Percentiles rank a stretch among this genome's conserved stretches.
phyloP scores from a whole-genome alignment of 2,329 filamentous ascomycete species.

The Colletotrichum lupini region DNA sequence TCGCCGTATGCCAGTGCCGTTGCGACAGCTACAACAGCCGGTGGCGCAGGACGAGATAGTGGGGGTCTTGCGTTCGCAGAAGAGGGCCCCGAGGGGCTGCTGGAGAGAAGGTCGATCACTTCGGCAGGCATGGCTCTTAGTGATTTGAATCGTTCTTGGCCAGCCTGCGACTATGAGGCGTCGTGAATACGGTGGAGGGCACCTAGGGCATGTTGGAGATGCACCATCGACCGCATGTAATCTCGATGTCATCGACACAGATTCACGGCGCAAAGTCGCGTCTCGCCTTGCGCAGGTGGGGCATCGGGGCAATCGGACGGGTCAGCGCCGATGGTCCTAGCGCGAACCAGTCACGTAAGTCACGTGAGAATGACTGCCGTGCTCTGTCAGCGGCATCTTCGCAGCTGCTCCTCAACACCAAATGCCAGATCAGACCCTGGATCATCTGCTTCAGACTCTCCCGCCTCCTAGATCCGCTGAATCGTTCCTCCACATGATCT shows the following conservation, averaged over 20 bases:
- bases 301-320: background rate
- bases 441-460: too few species aligned
- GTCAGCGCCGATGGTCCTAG: slow-evolving; percentile 1
- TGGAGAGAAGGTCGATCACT: slow-evolving; percentile 49
- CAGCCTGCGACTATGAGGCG: background rate
- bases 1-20: background rate
- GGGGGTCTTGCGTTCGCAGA: slow-evolving; percentile 5
- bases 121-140: slow-evolving; percentile 44
- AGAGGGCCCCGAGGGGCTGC: slow-evolving; percentile 41
- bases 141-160: too few species aligned
- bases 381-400: background rate
- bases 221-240: background rate
- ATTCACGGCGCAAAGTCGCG: background rate
- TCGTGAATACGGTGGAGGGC: background rate
- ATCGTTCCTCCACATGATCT: too few species aligned
- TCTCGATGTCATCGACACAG: background rate
- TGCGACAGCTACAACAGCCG: background rate
- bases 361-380: background rate
- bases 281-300: slow-evolving; percentile 15
- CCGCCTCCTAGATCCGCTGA: too few species aligned
- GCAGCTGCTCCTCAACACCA: background rate
- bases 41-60: background rate
- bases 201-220: background rate
- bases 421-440: too few species aligned
- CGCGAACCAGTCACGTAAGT: slow-evolving; percentile 15